Conservation (phyloP, 805 yeast genomes). For the Wickerhamomyces pijperi region DNA sequence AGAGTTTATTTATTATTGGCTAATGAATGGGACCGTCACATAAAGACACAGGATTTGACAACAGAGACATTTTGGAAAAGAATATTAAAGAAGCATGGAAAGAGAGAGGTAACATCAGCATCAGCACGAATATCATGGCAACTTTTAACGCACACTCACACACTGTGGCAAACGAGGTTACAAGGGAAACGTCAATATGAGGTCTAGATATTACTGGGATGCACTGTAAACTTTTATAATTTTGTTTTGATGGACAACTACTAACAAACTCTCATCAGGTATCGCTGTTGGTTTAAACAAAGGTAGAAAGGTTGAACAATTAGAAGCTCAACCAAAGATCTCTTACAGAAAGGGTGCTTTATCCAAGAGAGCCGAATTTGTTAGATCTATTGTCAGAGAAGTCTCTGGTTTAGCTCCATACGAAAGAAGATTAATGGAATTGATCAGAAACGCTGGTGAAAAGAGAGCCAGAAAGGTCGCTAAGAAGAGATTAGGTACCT, state of each 20-base stretch:
- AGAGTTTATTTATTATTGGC: no score
- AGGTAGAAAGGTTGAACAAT: slow-evolving; percentile 91
- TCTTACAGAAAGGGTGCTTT: slow-evolving; percentile 95
- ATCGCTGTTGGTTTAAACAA: slow-evolving; percentile 98
- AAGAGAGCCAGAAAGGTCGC: slow-evolving; percentile 99
- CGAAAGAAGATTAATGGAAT: slow-evolving; percentile 98
- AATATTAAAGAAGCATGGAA: no score
- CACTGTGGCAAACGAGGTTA: no score
- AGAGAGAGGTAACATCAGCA: no score
- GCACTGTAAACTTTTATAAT: no score
- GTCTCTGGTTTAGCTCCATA: slow-evolving; percentile 99
- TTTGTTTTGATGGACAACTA: slow-evolving; percentile 7
- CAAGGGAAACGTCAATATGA: no score
- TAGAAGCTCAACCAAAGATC: slow-evolving; percentile 77
- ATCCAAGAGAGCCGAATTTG: slow-evolving; percentile 93
- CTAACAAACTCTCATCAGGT: slow-evolving; percentile 37
- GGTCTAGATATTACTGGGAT: no score
- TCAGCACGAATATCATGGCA: no score
- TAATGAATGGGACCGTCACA: no score
- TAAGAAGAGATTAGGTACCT: slow-evolving; percentile 99
- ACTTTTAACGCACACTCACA: no score
- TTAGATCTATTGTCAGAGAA: slow-evolving; percentile 91
- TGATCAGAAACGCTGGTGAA: slow-evolving; percentile 99
- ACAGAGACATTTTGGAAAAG: no score
- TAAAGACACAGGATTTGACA: no score